Evolutionary conservation across 1,284 basidiomycete species (phyloP).

Genomic region (Pseudozyma sp.): DNA sequence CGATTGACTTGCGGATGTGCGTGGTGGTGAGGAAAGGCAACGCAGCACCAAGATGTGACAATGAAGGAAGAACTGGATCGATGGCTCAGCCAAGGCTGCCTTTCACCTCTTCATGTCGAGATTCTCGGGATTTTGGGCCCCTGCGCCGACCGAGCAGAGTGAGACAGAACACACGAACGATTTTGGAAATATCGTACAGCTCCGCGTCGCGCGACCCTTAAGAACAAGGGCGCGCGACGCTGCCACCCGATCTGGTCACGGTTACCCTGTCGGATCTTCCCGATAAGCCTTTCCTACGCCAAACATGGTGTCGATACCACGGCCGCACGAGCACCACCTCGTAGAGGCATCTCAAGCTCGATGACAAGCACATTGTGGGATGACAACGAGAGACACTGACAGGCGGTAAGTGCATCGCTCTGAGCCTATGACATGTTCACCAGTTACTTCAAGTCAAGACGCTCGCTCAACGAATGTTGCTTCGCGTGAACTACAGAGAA

Average conservation of each 20-base stretch:
- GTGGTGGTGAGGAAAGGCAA: not conserved
- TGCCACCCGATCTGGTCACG: no score
- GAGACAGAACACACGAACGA: not conserved
- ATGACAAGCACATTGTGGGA: no score
- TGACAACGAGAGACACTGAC: no score
- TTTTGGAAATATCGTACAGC: constrained; percentile 1
- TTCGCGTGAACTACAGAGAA: not conserved
- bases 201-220: constrained; percentile 26
- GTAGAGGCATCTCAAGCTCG: no score
- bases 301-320: no score
- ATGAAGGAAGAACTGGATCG: not conserved
- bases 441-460: no score
- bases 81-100: not conserved
- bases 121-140: constrained; percentile 2
- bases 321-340: no score
- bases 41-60: not conserved
- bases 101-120: not conserved
- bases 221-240: not conserved
- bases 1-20: not conserved
- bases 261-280: no score
- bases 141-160: constrained; percentile 11
- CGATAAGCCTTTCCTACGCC: no score
- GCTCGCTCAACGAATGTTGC: no score
- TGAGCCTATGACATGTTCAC: no score
- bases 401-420: no score